These are phyloP conservation scores for Apiotrichum mycotoxinovorans DNA, from an alignment of 1,284 basidiomycete species.

Conservation along the genomic window DNA sequence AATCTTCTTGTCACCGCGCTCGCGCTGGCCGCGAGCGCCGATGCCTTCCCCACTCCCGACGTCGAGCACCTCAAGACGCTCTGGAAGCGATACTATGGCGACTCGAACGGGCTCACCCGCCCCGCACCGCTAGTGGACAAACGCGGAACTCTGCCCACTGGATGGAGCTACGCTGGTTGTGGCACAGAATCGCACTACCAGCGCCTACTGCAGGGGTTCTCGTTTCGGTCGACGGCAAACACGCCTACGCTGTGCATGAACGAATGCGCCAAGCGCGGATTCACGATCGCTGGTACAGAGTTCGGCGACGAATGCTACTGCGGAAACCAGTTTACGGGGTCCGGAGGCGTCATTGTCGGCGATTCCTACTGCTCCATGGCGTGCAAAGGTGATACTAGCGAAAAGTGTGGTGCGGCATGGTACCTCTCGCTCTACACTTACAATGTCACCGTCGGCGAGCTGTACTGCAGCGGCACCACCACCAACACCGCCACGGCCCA, in stretches of 20 bases:
- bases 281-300: slow-evolving; percentile 42
- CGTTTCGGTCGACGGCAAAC: slow-evolving; percentile 30
- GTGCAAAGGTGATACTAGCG: slow-evolving; percentile 33
- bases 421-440: slow-evolving; percentile 39
- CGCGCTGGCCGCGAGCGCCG: slow-evolving; percentile 26
- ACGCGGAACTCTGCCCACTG: slow-evolving; percentile 36
- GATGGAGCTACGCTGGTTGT: slow-evolving; percentile 46
- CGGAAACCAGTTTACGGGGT: slow-evolving; percentile 28
- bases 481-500: too few relatives aligned
- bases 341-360: slow-evolving; percentile 25
- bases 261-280: slow-evolving; percentile 42
- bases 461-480: background rate
- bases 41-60: slow-evolving; percentile 5
- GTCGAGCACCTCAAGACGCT: background rate
- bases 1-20: slow-evolving; percentile 21
- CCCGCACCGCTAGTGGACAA: slow-evolving; percentile 34
- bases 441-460: slow-evolving; percentile 17
- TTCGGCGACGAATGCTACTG: slow-evolving; percentile 48
- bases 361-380: slow-evolving; percentile 32
- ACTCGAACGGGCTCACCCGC: slow-evolving; percentile 31
- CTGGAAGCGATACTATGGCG: slow-evolving; percentile 31
- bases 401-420: slow-evolving; percentile 40
- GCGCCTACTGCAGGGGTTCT: slow-evolving; percentile 40
- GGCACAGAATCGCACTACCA: slow-evolving; percentile 36
- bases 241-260: slow-evolving; percentile 38